Evolutionary conservation across 2,329 filamentous ascomycete species (phyloP).

Genomic region (Exophiala bonariae): DNA sequence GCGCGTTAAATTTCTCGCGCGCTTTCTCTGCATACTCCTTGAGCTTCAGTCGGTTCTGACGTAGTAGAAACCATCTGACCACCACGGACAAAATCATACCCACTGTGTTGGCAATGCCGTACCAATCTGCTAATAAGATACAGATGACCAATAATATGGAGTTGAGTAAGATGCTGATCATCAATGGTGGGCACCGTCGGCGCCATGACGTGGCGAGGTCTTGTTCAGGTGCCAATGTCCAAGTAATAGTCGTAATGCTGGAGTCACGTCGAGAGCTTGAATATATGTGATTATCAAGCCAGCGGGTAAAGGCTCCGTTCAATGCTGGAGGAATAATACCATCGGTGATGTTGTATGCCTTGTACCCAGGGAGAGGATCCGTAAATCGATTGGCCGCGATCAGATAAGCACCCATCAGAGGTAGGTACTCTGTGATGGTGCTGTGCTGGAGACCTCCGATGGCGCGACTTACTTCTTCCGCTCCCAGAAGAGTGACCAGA

Average conservation of each 20-base stretch:
- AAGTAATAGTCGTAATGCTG: slow-evolving; percentile 9
- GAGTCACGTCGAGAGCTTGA: slow-evolving; percentile 14
- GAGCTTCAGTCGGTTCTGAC: slow-evolving; percentile 14
- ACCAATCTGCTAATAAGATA: slow-evolving; percentile 21
- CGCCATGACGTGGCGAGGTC: neutral
- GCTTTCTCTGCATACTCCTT: slow-evolving; percentile 3
- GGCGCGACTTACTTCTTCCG: slow-evolving; percentile 25
- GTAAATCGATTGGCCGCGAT: slow-evolving; percentile 26
- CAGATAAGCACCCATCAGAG: slow-evolving; percentile 27
- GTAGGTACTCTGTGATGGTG: slow-evolving; percentile 25
- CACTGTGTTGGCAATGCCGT: slow-evolving; percentile 22
- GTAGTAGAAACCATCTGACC: slow-evolving; percentile 18
- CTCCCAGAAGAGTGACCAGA: slow-evolving; percentile 28
- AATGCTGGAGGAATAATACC: slow-evolving; percentile 27
- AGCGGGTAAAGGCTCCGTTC: slow-evolving; percentile 21
- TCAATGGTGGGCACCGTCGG: slow-evolving; percentile 5
- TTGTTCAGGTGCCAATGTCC: no score
- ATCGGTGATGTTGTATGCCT: slow-evolving; percentile 28
- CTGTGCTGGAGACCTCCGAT: slow-evolving; percentile 26
- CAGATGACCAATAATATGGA: slow-evolving; percentile 18
- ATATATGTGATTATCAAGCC: slow-evolving; percentile 22
- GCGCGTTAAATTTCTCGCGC: neutral
- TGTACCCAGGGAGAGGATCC: slow-evolving; percentile 22
- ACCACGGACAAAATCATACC: slow-evolving; percentile 21
- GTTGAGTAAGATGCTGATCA: slow-evolving; percentile 17